These are phyloP conservation scores for Groenewaldozyma auringiensis DNA, from an alignment of 1,139 yeast species.

Conservation along the genomic window DNA sequence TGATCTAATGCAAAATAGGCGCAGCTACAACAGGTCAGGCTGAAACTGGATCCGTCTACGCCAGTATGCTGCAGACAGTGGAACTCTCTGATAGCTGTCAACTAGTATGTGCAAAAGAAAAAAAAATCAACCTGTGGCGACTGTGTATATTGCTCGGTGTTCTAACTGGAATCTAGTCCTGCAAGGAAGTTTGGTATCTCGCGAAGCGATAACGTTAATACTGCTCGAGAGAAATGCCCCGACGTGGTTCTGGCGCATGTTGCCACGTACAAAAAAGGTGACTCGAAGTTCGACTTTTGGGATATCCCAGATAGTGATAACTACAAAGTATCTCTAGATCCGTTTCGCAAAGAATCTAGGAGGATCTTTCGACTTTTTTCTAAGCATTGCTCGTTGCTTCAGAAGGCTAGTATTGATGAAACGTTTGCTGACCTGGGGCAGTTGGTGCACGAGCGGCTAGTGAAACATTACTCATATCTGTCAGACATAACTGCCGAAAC, in stretches of 20 bases:
- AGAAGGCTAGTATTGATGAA: conserved; percentile 95
- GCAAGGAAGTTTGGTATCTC: conserved; percentile 78
- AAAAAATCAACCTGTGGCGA: not conserved
- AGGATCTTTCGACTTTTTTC: conserved; percentile 62
- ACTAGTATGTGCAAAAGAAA: conserved; percentile 22
- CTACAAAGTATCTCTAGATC: conserved; percentile 85
- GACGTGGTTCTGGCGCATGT: conserved; percentile 75
- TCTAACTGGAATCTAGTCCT: conserved; percentile 46
- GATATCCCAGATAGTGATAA: conserved; percentile 40
- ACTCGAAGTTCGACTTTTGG: conserved; percentile 69
- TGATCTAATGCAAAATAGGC: conserved; percentile 31
- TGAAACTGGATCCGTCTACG: conserved; percentile 53
- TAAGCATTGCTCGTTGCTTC: conserved; percentile 40
- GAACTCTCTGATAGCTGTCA: conserved; percentile 80
- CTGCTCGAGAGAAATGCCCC: conserved; percentile 72
- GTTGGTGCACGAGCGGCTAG: conserved; percentile 34
- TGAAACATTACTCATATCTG: conserved; percentile 29
- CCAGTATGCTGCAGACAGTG: conserved; percentile 96
- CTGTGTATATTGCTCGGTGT: no score
- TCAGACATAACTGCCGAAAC: conserved; percentile 21
- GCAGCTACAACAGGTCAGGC: conserved; percentile 78
- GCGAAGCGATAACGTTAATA: conserved; percentile 63
- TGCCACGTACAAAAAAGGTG: conserved; percentile 87
- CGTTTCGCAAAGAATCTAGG: conserved; percentile 80
- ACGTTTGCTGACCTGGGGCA: conserved; percentile 78